Evolutionary conservation across 2,329 filamentous ascomycete genomes (phyloP).

Genomic region (Aspergillus proliferans): DNA sequence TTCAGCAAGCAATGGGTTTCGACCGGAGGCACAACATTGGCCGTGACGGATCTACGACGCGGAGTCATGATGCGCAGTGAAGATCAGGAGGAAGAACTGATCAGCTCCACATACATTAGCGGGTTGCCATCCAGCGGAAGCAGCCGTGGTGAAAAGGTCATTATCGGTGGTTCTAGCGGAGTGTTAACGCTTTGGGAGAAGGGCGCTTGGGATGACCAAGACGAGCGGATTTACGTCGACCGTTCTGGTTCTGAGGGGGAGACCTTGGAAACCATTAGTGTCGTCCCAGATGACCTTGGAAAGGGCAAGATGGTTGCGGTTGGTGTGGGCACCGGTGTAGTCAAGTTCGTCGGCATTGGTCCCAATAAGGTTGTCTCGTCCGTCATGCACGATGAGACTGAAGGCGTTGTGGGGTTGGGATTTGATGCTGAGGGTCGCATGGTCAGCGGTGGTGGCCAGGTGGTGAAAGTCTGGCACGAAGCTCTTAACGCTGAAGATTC

Average conservation of each 20-base stretch:
- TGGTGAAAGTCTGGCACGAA: constrained; percentile 86
- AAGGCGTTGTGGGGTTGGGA: constrained; percentile 72
- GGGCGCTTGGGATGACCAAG: constrained; percentile 91
- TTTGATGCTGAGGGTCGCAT: constrained; percentile 83
- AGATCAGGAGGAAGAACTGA: constrained; percentile 87
- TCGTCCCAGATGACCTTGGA: constrained; percentile 65
- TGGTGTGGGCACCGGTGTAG: constrained; percentile 71
- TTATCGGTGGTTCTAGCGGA: constrained; percentile 73
- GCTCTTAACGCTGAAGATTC: constrained; percentile 50
- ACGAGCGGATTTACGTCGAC: constrained; percentile 77
- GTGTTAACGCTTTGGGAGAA: constrained; percentile 90
- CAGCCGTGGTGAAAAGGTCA: constrained; percentile 66
- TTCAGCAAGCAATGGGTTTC: constrained; percentile 93
- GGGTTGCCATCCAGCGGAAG: constrained; percentile 62
- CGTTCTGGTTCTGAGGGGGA: constrained; percentile 55
- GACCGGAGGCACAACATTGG: constrained; percentile 84
- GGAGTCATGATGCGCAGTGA: constrained; percentile 85
- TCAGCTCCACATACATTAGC: constrained; percentile 72
- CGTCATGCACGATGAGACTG: constrained; percentile 73
- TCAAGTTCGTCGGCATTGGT: constrained; percentile 71
- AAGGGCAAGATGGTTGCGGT: constrained; percentile 62
- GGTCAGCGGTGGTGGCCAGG: constrained; percentile 80
- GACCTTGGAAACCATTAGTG: constrained; percentile 69
- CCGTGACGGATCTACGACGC: constrained; percentile 78
- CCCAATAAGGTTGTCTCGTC: constrained; percentile 64